Percentiles rank a stretch among this genome's conserved stretches.
Evolutionary conservation across 371 early-diverging fungal species (phyloP).

Genomic region (Actinomortierella ambigua): DNA sequence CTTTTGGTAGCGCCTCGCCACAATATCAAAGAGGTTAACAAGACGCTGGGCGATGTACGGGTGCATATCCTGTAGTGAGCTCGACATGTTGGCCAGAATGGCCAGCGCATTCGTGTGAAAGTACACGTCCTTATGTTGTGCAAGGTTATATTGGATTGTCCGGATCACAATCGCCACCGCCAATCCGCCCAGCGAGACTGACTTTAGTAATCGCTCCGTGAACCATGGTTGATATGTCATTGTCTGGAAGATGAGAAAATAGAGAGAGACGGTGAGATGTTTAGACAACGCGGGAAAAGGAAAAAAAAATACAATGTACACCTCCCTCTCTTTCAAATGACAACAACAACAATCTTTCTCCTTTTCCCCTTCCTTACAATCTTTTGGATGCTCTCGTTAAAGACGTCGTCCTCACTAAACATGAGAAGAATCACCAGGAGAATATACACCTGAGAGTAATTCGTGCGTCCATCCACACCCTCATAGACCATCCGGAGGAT

Average conservation of each 20-base stretch:
- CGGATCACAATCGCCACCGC: conserved; percentile 67
- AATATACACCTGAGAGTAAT: conserved; percentile 72
- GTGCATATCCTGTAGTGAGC: conserved; percentile 64
- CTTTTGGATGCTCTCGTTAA: conserved; percentile 75
- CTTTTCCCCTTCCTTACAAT: too few species aligned
- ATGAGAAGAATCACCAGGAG: conserved; percentile 67
- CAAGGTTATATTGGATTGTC: conserved; percentile 70
- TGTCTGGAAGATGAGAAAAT: conserved; percentile 40
- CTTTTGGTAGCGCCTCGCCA: conserved; percentile 71
- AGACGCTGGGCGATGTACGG: conserved; percentile 75
- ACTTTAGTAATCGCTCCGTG: conserved; percentile 71
- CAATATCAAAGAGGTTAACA: conserved; percentile 71
- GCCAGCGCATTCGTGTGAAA: conserved; percentile 73
- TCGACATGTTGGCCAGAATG: conserved; percentile 72
- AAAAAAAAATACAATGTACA: background rate
- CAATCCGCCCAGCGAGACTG: conserved; percentile 71
- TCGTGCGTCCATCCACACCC: conserved; percentile 62
- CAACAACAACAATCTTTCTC: too few species aligned
- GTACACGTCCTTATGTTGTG: conserved; percentile 73
- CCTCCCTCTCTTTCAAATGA: background rate
- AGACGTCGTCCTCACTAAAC: conserved; percentile 75
- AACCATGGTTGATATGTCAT: conserved; percentile 73
- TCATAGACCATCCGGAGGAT: conserved; percentile 73
- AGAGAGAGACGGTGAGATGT: background rate
- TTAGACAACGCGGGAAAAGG: background rate